Evolutionary conservation across 768 basidiomycete genomes (phyloP).

Genomic region (Rhodocollybia butyracea): DNA sequence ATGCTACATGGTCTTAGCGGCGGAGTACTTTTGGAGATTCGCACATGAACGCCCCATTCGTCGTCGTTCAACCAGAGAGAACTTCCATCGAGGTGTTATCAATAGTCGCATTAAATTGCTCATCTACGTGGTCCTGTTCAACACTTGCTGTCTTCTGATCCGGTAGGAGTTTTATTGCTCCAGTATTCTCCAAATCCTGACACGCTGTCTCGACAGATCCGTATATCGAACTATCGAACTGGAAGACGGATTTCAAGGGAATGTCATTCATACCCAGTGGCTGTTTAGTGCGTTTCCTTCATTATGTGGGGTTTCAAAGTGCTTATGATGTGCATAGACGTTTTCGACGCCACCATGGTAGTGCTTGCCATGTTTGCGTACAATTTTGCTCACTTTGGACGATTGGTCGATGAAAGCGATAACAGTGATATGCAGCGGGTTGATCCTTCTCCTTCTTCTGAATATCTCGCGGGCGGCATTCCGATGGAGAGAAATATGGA

Average conservation of each 20-base stretch:
- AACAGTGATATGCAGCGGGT: too few species aligned
- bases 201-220: neutral
- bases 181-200: neutral
- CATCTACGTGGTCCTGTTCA: neutral
- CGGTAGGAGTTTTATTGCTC: neutral
- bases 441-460: too few species aligned
- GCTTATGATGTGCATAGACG: neutral
- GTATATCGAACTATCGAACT: neutral
- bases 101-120: neutral
- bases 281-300: neutral
- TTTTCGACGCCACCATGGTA: neutral
- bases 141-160: neutral
- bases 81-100: neutral
- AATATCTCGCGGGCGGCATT: too few species aligned
- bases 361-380: too few species aligned
- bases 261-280: slow-evolving; percentile 1
- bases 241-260: neutral
- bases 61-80: too few species aligned
- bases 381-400: too few species aligned
- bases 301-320: neutral
- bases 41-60: neutral
- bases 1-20: neutral
- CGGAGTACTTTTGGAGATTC: neutral
- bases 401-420: too few species aligned
- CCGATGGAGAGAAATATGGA: too few species aligned